phyloP scores from a whole-genome alignment of 371 early-diverging fungal species.

The Dipsacomyces acuminosporus region DNA sequence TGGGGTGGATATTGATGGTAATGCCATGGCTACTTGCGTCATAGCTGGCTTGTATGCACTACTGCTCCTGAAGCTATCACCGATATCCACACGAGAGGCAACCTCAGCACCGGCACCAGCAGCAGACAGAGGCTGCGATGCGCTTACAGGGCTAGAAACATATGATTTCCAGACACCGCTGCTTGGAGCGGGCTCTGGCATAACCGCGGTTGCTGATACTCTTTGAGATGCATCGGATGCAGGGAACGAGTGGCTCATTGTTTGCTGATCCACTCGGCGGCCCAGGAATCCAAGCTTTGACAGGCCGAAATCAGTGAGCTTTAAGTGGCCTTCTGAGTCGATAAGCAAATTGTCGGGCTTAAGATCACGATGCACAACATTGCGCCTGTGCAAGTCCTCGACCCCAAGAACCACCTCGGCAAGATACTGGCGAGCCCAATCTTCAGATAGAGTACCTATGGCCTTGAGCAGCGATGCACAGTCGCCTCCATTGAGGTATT shows the following conservation, averaged over 20 bases:
- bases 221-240: background rate
- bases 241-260: background rate
- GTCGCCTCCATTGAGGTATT: constrained; percentile 96
- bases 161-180: constrained; percentile 11
- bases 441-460: constrained; percentile 71
- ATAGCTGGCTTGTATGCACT: background rate
- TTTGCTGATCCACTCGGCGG: constrained; percentile 39
- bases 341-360: constrained; percentile 84
- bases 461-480: constrained; percentile 87
- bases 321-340: constrained; percentile 73
- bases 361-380: constrained; percentile 82
- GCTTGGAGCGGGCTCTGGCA: background rate
- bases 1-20: constrained; percentile 9
- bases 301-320: constrained; percentile 83
- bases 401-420: constrained; percentile 85
- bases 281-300: constrained; percentile 58
- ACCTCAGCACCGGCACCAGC: background rate
- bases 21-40: background rate
- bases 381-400: constrained; percentile 75
- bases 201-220: background rate
- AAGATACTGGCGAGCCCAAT: constrained; percentile 74
- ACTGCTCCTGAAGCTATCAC: background rate
- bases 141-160: background rate
- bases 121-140: background rate
- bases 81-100: no score